Evolutionary conservation across 768 basidiomycete species (phyloP), one percentile per base, ranked within the genome.

Genomic region (Naganishia vaughanmartiniae): DNA sequence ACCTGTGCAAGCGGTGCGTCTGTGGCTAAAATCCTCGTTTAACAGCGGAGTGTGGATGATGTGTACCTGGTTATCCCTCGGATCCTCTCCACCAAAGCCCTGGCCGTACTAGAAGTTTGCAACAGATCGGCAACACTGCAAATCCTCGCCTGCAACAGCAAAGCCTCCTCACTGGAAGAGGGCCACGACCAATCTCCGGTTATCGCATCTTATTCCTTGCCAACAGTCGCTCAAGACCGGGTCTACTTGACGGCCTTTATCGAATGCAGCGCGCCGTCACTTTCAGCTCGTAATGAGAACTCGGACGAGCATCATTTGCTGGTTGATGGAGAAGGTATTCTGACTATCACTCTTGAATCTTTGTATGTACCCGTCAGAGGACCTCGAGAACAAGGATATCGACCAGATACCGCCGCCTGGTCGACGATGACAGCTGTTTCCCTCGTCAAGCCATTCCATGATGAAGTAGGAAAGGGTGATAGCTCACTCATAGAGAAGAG

Each of bases 181-280:
- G 34, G 24, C 2, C n/a, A n/a, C 14, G 6, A n/a, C 34, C 34
- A 2, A 31, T 1, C 34, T 39, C 21, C 2, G 10, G 57, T 24
- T 15, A 24, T 58, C 31, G 57, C 57, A 15, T 34, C 34, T 10
- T 63, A 36, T n/a, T 21, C 39, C 14, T 26, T 63, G 39, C 60
- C 60, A 17, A n/a, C n/a, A 2, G 21, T 63, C 11, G 60, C 39
- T 19, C 24, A 12, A 42, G 39, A 63, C 46, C 21, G 60, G n/a
- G 39, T 63, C 42, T 63, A 63, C 60, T 42, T 63, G n/a, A 45
- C 60, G 28, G 60, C 24, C 36, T 42, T 46, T 46, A 63, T 63
- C n/a, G 60, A 63, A 42, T 63, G 60, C 28, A 63, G 60, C 30
- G 34, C 60, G 2, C n/a, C 30, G 3, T 63, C 60, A 11, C 19